phyloP scores from a whole-genome alignment of 176 grass and related monocot species.

The Cocos nucifera region DNA sequence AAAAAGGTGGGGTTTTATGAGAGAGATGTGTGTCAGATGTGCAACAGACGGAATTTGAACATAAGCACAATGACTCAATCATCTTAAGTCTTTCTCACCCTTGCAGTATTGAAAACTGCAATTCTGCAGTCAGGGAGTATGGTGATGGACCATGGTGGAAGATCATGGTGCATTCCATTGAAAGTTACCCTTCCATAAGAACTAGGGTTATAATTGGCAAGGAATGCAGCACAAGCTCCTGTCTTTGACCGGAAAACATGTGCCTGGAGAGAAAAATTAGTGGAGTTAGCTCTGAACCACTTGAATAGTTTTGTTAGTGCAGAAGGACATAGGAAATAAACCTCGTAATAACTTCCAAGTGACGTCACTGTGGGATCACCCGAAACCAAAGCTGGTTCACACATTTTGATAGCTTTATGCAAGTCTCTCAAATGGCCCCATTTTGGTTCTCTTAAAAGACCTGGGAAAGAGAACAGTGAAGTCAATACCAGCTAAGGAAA shows the following conservation, averaged over 20 bases:
- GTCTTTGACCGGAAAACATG: conserved; percentile 57
- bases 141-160: conserved; percentile 91
- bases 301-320: not conserved
- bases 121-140: conserved; percentile 91
- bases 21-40: too few relatives aligned
- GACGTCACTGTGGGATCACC: conserved; percentile 42
- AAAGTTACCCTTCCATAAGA: conserved; percentile 42
- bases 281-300: conserved; percentile 2
- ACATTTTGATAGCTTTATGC: conserved; percentile 83
- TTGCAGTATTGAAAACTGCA: conserved; percentile 76
- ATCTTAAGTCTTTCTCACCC: conserved; percentile 28
- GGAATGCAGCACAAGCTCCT: conserved; percentile 70
- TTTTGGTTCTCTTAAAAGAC: conserved; percentile 79
- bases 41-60: too few relatives aligned
- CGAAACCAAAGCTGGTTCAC: conserved; percentile 48
- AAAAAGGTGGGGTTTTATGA: too few relatives aligned
- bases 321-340: conserved; percentile 7
- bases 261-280: conserved; percentile 32
- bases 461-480: conserved; percentile 20
- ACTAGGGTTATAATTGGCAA: conserved; percentile 59
- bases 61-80: too few relatives aligned
- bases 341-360: conserved; percentile 65
- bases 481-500: too few relatives aligned
- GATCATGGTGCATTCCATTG: conserved; percentile 45
- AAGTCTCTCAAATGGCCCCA: conserved; percentile 94